Base-by-base conservation (phyloP, 2,329 filamentous ascomycete genomes). In the Xylaria sp. region DNA sequence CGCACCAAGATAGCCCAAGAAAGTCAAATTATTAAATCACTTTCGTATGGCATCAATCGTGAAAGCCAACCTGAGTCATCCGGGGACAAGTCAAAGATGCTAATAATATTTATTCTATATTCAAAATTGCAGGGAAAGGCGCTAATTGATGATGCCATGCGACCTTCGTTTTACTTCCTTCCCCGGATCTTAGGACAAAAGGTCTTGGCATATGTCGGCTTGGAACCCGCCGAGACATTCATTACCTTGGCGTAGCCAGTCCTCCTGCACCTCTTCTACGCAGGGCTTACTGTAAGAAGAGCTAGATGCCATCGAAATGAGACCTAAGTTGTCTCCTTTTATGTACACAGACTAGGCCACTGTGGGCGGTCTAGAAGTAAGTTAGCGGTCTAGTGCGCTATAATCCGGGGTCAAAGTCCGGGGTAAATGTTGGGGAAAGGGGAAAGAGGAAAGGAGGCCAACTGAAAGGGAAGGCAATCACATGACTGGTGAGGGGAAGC, bases 361-460 rank as follows among this genome's bases (percentile, higher is more conserved):
- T 36, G 18, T n/a, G 31, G 51, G 51, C 12, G 15, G 15, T 33
- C 23, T 54, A 54, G 51, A 15, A 54, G 51, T n/a, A 18, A 48
- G n/a, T 33, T 54, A 54, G 51, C 15, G 49, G 13, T 54, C 28
- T 20, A 52, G 49, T 33, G 61, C n/a, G 13, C 41, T 25, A 59
- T 15, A 54, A 62, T 60, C 49, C 39, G 55, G 60, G 60, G 60
- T 54, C 25, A 36, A 62, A 66, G 56, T 69, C 67, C 55, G 67
- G 67, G 67, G 64, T 69, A 70, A 64, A 64, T 43, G 41, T 67
- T 70, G 67, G 67, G 67, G 67, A 51, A 69, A 61, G 25, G 46
- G 52, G 39, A 20, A 46, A 46, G 18, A 18, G 10, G 39, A 15
- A 41, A 41, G 3, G 7, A 15, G 41, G 13, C 12, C 41, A 13